These are phyloP conservation scores for Phaeosphaeriaceae sp. DNA, from an alignment of 2,329 filamentous ascomycete species.

Conservation along the genomic window DNA sequence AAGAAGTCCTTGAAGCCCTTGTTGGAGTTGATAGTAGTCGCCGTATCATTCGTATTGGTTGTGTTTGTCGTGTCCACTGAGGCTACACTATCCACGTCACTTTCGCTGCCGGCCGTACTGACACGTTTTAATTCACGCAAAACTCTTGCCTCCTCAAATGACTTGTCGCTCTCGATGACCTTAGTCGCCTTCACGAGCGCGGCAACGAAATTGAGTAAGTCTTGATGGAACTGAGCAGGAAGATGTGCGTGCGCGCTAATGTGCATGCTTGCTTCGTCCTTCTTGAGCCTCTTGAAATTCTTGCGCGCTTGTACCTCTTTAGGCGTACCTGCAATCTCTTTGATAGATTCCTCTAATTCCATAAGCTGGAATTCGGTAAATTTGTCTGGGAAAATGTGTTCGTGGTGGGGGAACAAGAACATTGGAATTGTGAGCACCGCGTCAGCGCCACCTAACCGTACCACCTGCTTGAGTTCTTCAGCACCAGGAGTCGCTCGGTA, in stretches of 20 bases:
- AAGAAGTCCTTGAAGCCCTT: conserved; percentile 34
- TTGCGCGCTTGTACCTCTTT: conserved; percentile 51
- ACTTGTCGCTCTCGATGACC: conserved; percentile 60
- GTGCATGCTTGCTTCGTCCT: conserved; percentile 57
- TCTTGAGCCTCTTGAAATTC: conserved; percentile 49
- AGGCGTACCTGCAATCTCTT: conserved; percentile 53
- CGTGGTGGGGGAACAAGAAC: conserved; percentile 61
- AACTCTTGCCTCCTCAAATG: conserved; percentile 47
- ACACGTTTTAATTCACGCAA: conserved; percentile 36
- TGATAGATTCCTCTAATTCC: conserved; percentile 47
- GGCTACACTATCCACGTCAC: conserved; percentile 28
- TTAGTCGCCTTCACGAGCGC: conserved; percentile 65
- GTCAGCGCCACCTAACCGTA: conserved; percentile 59
- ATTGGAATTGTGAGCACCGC: conserved; percentile 57
- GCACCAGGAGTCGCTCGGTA: conserved; percentile 55
- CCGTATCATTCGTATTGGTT: conserved; percentile 4
- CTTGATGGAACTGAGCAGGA: conserved; percentile 59
- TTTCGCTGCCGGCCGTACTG: conserved; percentile 28
- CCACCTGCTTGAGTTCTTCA: conserved; percentile 55
- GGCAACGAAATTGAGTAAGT: conserved; percentile 61
- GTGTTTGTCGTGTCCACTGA: conserved; percentile 22
- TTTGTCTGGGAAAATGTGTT: conserved; percentile 57
- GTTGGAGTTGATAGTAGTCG: conserved; percentile 16
- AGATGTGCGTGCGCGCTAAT: conserved; percentile 57
- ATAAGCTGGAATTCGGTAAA: conserved; percentile 45